Evolutionary conservation across 2,329 filamentous ascomycete species (phyloP).

Genomic region (Diaporthe sp.): DNA sequence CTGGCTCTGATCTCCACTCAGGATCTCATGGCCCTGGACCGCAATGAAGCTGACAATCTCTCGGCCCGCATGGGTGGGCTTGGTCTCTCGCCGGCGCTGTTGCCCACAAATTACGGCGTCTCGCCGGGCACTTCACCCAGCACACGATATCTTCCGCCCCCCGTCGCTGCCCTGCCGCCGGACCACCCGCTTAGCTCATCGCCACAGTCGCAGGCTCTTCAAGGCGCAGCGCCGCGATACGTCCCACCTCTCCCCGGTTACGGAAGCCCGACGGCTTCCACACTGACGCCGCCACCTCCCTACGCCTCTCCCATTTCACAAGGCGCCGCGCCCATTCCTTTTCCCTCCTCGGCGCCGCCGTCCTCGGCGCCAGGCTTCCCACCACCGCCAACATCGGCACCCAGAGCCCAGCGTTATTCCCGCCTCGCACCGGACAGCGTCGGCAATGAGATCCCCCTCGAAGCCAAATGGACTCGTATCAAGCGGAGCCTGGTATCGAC

Average conservation of each 20-base stretch:
- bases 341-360: constrained; percentile 47
- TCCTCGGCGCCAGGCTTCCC: constrained; percentile 41
- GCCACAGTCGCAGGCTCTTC: constrained; percentile 46
- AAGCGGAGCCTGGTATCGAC: constrained; percentile 68
- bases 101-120: constrained; percentile 51
- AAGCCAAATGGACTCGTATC: constrained; percentile 73
- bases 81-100: constrained; percentile 53
- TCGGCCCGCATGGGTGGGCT: constrained; percentile 57
- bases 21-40: constrained; percentile 65
- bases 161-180: constrained; percentile 45
- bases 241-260: constrained; percentile 51
- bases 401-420: constrained; percentile 46
- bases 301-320: constrained; percentile 48
- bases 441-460: constrained; percentile 68
- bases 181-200: constrained; percentile 52
- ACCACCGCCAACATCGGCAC: constrained; percentile 41
- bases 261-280: constrained; percentile 43
- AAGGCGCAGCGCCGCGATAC: constrained; percentile 57
- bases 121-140: constrained; percentile 53
- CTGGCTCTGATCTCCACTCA: constrained; percentile 67
- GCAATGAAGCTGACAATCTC: constrained; percentile 54
- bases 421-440: constrained; percentile 69
- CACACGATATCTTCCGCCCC: constrained; percentile 50
- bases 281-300: constrained; percentile 49
- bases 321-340: constrained; percentile 43